Evolutionary conservation across 1,284 basidiomycete genomes (phyloP).

Genomic region (Malassezia yamatoensis): DNA sequence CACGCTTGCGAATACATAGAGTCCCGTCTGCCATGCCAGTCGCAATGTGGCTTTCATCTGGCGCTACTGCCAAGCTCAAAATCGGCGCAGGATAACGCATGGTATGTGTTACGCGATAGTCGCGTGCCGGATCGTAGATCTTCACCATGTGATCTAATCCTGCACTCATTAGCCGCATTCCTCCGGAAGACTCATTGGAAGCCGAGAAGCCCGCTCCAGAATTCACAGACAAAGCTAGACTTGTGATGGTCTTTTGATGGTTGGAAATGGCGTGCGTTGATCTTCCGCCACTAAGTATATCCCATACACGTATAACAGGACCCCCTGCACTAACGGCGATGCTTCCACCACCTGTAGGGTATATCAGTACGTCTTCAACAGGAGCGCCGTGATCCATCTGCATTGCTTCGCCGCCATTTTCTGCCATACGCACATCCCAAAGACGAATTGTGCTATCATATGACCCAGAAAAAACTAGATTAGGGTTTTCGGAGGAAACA

Average conservation of each 20-base stretch:
- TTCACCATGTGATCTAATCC: slow-evolving; percentile 95
- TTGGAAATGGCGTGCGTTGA: slow-evolving; percentile 53
- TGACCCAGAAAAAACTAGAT: slow-evolving; percentile 78
- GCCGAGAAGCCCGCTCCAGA: slow-evolving; percentile 31
- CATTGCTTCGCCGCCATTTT: slow-evolving; percentile 36
- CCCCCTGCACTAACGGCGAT: slow-evolving; percentile 77
- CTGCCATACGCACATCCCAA: slow-evolving; percentile 63
- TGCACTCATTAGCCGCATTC: slow-evolving; percentile 73
- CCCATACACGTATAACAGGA: slow-evolving; percentile 88
- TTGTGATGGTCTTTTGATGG: slow-evolving; percentile 95
- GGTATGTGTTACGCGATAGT: slow-evolving; percentile 79
- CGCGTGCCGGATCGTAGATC: slow-evolving; percentile 74
- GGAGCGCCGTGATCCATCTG: slow-evolving; percentile 53
- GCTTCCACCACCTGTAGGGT: slow-evolving; percentile 66
- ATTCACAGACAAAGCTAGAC: slow-evolving; percentile 52
- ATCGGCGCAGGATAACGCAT: slow-evolving; percentile 96
- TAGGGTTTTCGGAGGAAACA: slow-evolving; percentile 70
- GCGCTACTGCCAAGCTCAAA: slow-evolving; percentile 83
- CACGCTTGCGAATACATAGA: slow-evolving; percentile 54
- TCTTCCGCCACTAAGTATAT: slow-evolving; percentile 79
- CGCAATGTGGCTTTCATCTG: slow-evolving; percentile 90
- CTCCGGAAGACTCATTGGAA: slow-evolving; percentile 46
- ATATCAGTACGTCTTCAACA: slow-evolving; percentile 88
- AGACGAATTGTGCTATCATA: slow-evolving; percentile 86
- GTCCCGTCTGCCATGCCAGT: slow-evolving; percentile 96